Evolutionary conservation across 345 rosid genomes (phyloP), one percentile per base, ranked within the genome.

Genomic region (Viola odorata): DNA sequence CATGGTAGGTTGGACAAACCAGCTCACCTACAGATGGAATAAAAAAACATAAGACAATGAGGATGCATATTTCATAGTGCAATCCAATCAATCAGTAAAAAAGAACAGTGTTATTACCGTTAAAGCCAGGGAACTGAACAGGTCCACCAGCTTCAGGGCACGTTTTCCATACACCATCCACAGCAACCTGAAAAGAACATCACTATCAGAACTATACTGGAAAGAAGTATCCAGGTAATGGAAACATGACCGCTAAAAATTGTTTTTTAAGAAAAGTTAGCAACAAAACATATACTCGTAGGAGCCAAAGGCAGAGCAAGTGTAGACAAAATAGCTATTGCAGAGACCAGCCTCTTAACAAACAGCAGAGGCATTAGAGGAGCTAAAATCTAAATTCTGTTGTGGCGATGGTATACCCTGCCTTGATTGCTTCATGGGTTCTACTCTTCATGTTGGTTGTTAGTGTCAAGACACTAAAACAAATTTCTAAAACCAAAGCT

Each of bases 131-230:
- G 73, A 88, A 95, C 69, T 79, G 94, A 80, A 91, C 76, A 37
- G 89, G 85, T 55, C 97, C 97, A 51, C 99, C 99, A 62, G 83
- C 84, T 74, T 69, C 78, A 32, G 96, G 95, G 75, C 99, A 95
- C 36, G 64, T 78, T 77, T 85, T 91, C 99, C 99, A 95, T 65
- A 72, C 76, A 67, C 95, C 99, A 74, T 91, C 99, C 64, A 95
- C 99, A 60, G 99, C 95, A 78, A 95, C 88, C 99, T 95, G 71
- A 58, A 69, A 60, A 6, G 39, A 63, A 41, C 44, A 54, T 32
- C 44, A 13, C 13, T 1, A n/a, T 23, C 37, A 65, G 13, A 37
- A 67, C 17, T 12, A 75, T 17, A 56, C 1, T 37, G 4, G 2
- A 14, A 60, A 63, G 9, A 12, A 8, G 3, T n/a, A 37, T 6